phyloP scores from a whole-genome alignment of 2,329 filamentous ascomycete genomes.

The Nigrograna mackinnonii region DNA sequence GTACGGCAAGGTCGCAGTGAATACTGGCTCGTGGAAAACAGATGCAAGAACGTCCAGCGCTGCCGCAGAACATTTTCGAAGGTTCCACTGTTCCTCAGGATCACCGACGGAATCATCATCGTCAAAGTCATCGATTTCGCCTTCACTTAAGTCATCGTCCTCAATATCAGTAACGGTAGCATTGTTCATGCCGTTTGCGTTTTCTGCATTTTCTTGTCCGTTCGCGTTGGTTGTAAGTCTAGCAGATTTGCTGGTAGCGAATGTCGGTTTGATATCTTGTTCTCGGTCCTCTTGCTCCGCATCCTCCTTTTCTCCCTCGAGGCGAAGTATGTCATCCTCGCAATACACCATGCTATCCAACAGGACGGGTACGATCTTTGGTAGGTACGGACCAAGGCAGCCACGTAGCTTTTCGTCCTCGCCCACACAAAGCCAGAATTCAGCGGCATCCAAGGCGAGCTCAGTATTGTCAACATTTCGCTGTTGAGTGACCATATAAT shows the following conservation, averaged over 20 bases:
- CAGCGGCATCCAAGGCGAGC: conserved; percentile 88
- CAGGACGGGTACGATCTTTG: conserved; percentile 86
- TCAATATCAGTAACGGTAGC: conserved; percentile 42
- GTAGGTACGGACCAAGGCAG: conserved; percentile 74
- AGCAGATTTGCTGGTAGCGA: conserved; percentile 72
- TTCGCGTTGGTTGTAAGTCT: conserved; percentile 59
- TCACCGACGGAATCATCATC: conserved; percentile 74
- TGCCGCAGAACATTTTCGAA: conserved; percentile 95
- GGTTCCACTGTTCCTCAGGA: conserved; percentile 90
- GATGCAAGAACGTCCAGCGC: conserved; percentile 92
- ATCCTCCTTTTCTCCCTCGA: conserved; percentile 79
- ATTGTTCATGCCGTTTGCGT: conserved; percentile 52
- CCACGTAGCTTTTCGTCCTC: conserved; percentile 82
- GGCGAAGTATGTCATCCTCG: conserved; percentile 84
- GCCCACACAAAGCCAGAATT: conserved; percentile 95
- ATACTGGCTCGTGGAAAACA: conserved; percentile 86
- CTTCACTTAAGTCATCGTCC: conserved; percentile 82
- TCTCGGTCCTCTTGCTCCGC: conserved; percentile 88
- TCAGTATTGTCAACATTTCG: conserved; percentile 80
- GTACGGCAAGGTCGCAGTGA: conserved; percentile 90
- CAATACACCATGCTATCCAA: conserved; percentile 96
- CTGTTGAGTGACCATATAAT: conserved; percentile 92
- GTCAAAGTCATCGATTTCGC: conserved; percentile 76
- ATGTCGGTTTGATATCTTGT: conserved; percentile 90
- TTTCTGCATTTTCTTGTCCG: conserved; percentile 45